Conservation (phyloP, 2,329 filamentous ascomycete genomes). For the Tolypocladium amazonense region DNA sequence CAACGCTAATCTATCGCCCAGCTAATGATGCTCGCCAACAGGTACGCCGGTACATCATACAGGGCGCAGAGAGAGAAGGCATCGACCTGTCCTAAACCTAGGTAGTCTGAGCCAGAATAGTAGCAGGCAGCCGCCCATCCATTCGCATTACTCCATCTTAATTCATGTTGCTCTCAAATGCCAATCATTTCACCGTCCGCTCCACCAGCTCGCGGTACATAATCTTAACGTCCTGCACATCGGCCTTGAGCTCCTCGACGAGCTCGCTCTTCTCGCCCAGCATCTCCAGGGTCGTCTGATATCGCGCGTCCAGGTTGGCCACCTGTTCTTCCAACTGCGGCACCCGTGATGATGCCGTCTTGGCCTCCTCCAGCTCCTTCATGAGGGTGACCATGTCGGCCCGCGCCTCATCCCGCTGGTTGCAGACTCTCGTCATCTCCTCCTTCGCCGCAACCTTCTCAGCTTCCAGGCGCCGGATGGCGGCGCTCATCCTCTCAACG, state of each 20-base stretch:
- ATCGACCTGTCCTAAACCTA: conserved; percentile 43
- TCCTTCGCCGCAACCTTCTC: conserved; percentile 86
- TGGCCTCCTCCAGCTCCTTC: conserved; percentile 69
- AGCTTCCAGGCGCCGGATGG: conserved; percentile 79
- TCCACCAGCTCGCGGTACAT: conserved; percentile 94
- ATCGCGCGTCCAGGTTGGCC: conserved; percentile 59
- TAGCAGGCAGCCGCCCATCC: not conserved
- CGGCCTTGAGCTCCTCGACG: conserved; percentile 80
- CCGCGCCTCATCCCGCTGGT: conserved; percentile 88
- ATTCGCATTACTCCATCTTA: not conserved
- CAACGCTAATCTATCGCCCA: not conserved
- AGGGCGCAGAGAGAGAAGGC: conserved; percentile 74
- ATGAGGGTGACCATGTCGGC: conserved; percentile 84
- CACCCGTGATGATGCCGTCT: conserved; percentile 47
- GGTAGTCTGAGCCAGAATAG: not conserved
- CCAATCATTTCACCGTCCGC: conserved; percentile 55
- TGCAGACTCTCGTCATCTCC: conserved; percentile 66
- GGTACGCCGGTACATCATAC: conserved; percentile 67
- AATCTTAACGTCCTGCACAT: conserved; percentile 86
- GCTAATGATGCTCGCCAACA: conserved; percentile 18
- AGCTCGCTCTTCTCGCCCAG: conserved; percentile 93
- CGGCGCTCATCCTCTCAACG: conserved; percentile 90
- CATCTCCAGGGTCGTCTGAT: conserved; percentile 88
- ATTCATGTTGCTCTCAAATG: not conserved
- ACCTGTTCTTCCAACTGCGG: conserved; percentile 58